phyloP scores from a whole-genome alignment of 371 early-diverging fungal genomes.

The Syncephalis fuscata region DNA sequence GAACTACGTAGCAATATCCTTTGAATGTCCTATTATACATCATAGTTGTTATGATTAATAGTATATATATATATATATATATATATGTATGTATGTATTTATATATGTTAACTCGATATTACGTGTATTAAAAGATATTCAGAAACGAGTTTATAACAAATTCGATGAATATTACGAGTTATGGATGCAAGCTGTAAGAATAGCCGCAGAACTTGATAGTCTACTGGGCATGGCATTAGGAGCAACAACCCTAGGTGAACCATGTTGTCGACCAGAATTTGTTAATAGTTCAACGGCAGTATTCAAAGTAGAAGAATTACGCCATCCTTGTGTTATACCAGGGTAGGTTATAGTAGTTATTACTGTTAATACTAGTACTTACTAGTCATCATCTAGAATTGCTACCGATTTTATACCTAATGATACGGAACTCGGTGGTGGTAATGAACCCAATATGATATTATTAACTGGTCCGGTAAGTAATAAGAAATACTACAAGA shows the following conservation, averaged over 20 bases:
- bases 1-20: conserved; percentile 57
- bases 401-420: conserved; percentile 85
- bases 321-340: conserved; percentile 72
- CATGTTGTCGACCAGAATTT: conserved; percentile 70
- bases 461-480: conserved; percentile 86
- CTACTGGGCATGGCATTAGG: conserved; percentile 66
- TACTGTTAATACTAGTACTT: not conserved
- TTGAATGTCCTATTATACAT: no score
- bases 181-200: conserved; percentile 53
- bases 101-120: conserved; percentile 11
- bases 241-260: conserved; percentile 35
- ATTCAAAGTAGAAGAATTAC: conserved; percentile 58
- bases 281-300: conserved; percentile 30
- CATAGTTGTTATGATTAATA: no score
- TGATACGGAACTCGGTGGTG: conserved; percentile 65
- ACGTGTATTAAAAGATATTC: conserved; percentile 41
- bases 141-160: conserved; percentile 45
- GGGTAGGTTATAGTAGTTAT: conserved; percentile 25
- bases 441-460: conserved; percentile 45
- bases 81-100: no score
- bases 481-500: no score
- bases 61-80: no score
- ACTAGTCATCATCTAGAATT: conserved; percentile 11
- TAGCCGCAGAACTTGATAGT: conserved; percentile 84
- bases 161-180: conserved; percentile 60